These are phyloP conservation scores for Botrytis byssoidea DNA, from an alignment of 2,329 filamentous ascomycete species.

Conservation along the genomic window DNA sequence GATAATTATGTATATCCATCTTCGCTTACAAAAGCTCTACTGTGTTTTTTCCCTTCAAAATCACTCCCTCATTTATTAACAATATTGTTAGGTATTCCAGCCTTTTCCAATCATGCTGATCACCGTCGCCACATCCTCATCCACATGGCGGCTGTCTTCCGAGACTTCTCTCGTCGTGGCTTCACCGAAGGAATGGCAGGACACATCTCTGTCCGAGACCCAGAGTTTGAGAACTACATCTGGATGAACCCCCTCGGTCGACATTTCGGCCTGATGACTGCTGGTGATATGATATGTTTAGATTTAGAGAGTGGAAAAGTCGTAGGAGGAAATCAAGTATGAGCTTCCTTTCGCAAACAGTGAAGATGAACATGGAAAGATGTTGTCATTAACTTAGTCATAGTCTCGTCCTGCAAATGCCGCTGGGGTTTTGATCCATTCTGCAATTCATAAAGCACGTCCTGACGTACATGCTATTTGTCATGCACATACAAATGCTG, in stretches of 20 bases:
- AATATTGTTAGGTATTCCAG: conserved; percentile 51
- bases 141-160: conserved; percentile 68
- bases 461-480: conserved; percentile 65
- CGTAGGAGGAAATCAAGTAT: conserved; percentile 57
- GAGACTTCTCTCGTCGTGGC: conserved; percentile 63
- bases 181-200: conserved; percentile 69
- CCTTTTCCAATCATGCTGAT: conserved; percentile 51
- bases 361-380: too few relatives aligned
- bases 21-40: background rate
- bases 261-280: conserved; percentile 64
- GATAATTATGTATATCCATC: background rate
- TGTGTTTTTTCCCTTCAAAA: background rate
- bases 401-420: conserved; percentile 58
- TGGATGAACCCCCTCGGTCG: conserved; percentile 69
- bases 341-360: background rate
- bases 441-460: conserved; percentile 64
- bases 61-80: background rate
- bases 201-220: conserved; percentile 67
- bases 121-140: conserved; percentile 63
- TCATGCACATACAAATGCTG: conserved; percentile 65
- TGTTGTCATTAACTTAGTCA: background rate
- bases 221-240: conserved; percentile 58
- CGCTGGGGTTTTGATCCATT: conserved; percentile 69
- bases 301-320: conserved; percentile 58
- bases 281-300: conserved; percentile 65